A percentile compares a stretch with the other conserved stretches of the same genome.
Evolutionary conservation across 352 stramenopile genomes (phyloP).

Genomic region (Phytophthora ohioensis): DNA sequence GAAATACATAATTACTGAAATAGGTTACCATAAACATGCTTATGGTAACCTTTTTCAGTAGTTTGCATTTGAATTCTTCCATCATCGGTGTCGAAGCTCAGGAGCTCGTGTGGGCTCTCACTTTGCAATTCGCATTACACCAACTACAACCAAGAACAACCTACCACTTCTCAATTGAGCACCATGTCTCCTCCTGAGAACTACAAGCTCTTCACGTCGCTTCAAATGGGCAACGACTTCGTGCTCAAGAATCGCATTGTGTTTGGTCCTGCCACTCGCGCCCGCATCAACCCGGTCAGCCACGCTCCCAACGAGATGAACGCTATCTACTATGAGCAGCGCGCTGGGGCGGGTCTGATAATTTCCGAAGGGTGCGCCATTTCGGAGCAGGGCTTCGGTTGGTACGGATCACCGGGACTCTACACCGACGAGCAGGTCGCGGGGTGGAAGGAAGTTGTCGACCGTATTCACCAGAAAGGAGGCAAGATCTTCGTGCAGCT

Average conservation of each 20-base stretch:
- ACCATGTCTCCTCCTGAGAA: slow-evolving; percentile 32
- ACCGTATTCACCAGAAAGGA: slow-evolving; percentile 76
- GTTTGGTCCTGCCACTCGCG: slow-evolving; percentile 50
- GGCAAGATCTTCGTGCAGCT: slow-evolving; percentile 84
- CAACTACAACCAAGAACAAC: slow-evolving; percentile 8
- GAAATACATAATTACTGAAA: background rate
- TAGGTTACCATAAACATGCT: background rate
- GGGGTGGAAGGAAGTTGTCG: slow-evolving; percentile 57
- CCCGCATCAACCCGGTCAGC: slow-evolving; percentile 26
- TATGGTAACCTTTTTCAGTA: too few species aligned
- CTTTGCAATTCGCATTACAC: slow-evolving; percentile 22
- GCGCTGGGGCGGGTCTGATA: slow-evolving; percentile 48
- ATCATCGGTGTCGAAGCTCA: background rate
- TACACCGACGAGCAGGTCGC: slow-evolving; percentile 47
- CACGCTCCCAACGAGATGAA: slow-evolving; percentile 38
- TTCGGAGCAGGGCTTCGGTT: slow-evolving; percentile 41
- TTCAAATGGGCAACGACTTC: slow-evolving; percentile 33
- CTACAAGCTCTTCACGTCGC: slow-evolving; percentile 50
- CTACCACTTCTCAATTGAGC: background rate
- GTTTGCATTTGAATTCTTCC: too few species aligned
- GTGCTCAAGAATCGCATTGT: slow-evolving; percentile 59
- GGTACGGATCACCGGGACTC: slow-evolving; percentile 51
- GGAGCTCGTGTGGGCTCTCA: background rate
- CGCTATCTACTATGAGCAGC: slow-evolving; percentile 53
- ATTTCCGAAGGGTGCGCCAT: slow-evolving; percentile 58